Conservation (phyloP, 176 grass and related monocot species). For the Aegilops umbellulata region DNA sequence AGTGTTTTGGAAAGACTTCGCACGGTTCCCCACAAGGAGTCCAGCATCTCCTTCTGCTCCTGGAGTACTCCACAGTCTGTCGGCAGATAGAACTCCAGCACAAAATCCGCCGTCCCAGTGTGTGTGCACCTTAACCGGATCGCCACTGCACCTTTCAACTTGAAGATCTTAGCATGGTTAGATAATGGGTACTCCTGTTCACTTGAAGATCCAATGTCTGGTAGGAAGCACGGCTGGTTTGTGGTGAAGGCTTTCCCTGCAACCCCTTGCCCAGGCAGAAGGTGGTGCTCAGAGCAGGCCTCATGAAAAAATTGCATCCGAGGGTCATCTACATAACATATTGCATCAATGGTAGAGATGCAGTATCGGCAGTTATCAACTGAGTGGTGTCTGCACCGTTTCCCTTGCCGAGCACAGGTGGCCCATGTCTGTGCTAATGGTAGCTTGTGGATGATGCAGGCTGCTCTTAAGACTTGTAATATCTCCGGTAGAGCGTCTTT, state of each 20-base stretch:
- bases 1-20: accelerated
- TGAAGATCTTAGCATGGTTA: slow-evolving; percentile 73
- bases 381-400: slow-evolving; percentile 59
- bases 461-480: slow-evolving; percentile 52
- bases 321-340: slow-evolving; percentile 59
- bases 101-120: slow-evolving; percentile 39
- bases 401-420: slow-evolving; percentile 67
- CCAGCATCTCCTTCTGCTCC: too few species aligned
- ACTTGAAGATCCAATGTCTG: slow-evolving; percentile 56
- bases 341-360: slow-evolving; percentile 60
- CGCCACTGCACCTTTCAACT: slow-evolving; percentile 65
- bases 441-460: slow-evolving; percentile 61
- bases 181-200: slow-evolving; percentile 67
- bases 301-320: slow-evolving; percentile 57
- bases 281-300: slow-evolving; percentile 82
- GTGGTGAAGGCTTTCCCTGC: slow-evolving; percentile 67
- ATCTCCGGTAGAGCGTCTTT: slow-evolving; percentile 71
- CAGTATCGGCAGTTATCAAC: slow-evolving; percentile 69
- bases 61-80: accelerated
- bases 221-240: slow-evolving; percentile 65
- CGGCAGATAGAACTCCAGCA: too few species aligned
- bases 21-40: too few species aligned
- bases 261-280: slow-evolving; percentile 60
- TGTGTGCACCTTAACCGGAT: slow-evolving; percentile 61
- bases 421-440: slow-evolving; percentile 90